Evolutionary conservation across 2,329 filamentous ascomycete species (phyloP), one percentile per base, ranked within the genome.

Genomic region (Colletotrichum plurivorum): DNA sequence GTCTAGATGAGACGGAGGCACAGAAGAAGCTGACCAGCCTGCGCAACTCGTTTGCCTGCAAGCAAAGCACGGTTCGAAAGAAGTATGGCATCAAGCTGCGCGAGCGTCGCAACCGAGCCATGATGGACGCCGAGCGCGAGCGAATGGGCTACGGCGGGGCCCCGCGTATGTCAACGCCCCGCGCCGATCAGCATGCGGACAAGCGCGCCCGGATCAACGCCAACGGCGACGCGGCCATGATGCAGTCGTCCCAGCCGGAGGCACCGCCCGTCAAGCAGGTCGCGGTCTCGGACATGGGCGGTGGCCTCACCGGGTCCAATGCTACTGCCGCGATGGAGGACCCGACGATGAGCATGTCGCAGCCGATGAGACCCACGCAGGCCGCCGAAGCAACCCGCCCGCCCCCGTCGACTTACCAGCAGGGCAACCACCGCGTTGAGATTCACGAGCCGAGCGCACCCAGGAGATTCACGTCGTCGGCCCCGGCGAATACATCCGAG

Each of bases 1-100:
- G 58, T 9, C 41, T 25, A 4, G 51, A 12, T 6, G 55, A 20
- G 60, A 48, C 18, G 18, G 51, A 64, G 25, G 1, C 55, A 1
- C 55, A 78, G 71, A 67, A 68, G 45, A 67, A 71, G 54, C 59
- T 88, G 0, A 79, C 81, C 0, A 82, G 79, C 10, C 72, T 89
- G 1, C 84, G 84, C 48, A 89, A 89, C 71, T 83, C 82, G 3
- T 87, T 86, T 72, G 84, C 84, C 51, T 88, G 86, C 3, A 88
- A 87, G 65, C 86, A 88, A 74, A 88, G 85, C 61, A 81, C 82
- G n/a, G 85, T 88, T 3, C 83, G 88, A 13, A 89, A 88, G 74
- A 88, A 84, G 69, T 89, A 85, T 69, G 87, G 87, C n/a, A 86
- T 90, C 39, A 82, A 83, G 2, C 79, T 89, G 15, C 83, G 85